Base-by-base conservation (phyloP, 139 green algal genomes). In the Chlorella sp. region DNA sequence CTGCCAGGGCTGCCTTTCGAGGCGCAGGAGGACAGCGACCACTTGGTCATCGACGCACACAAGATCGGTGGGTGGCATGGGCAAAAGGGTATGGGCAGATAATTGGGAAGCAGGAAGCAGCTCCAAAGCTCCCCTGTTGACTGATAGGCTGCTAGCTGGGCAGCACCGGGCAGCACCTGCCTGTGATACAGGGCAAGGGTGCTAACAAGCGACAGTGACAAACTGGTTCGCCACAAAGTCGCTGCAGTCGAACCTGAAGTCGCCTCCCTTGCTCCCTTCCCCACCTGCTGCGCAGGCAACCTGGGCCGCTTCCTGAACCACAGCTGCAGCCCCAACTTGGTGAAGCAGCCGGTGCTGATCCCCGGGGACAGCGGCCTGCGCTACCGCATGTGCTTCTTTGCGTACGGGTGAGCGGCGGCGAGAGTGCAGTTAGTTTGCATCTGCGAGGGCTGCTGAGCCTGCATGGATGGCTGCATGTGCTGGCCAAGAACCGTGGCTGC, bases 301-400 rank as follows among this genome's bases (percentile, higher is more conserved):
- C 87, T 96, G 60, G 88, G 79, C 0, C 89, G 93, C 44, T 97
- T 95, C 86, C 90, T 96, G 84, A 96, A 96, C 87, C 93, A 96
- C 87, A 87, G 58, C 72, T 94, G 92, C 85, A 48, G 67, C 1
- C 86, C 86, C 80, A 96, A 95, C 85, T 72, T 96, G 51, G 65
- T 91, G 9, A 51, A 90, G 34, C 89, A 94, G 82, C 51, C 78
- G 16, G 92, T 95, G 69, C 87, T 95, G 46, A 75, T 73, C 9
- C 58, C 86, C 3, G 75, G 77, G 17, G 83, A 80, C 85, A 90
- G 78, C 73, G 87, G 67, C 16, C 65, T 94, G n/a, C 60, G 79
- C 22, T 94, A 95, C 84, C 44, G 75, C n/a, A 84, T 95, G 0
- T 84, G 77, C 11, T 64, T 94, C 5, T 90, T 91, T 75, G 89